Evolutionary conservation across 768 basidiomycete genomes (phyloP), one percentile per base, ranked within the genome.

Genomic region (Termitomyces titanicus): DNA sequence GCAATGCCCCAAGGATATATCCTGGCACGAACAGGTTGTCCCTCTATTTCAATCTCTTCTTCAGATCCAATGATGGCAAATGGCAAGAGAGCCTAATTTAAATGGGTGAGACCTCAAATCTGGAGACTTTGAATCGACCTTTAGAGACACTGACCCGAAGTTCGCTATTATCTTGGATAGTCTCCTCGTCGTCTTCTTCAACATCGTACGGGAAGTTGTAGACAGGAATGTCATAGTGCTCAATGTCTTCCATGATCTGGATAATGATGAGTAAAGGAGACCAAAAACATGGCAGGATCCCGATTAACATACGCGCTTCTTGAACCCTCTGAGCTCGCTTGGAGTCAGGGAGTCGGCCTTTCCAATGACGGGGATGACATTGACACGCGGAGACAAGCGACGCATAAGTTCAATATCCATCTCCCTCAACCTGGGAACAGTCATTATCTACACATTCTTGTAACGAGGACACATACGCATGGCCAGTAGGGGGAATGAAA

Each of bases 361-460:
- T 56, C 97, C 97, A 65, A 92, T 82, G 65, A 98, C 95, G 46
- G 97, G 97, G 61, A 99, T 99, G 61, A 99, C 97, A 68, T 99
- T 99, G 71, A 98, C 97, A 54, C 95, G 89, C 24, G 94, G 94
- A 3, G 97, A 96, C 51, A 98, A 83, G 61, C 95, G 92, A 60
- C 94, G 89, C 97, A 99, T 99, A 53, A 99, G 80, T 69, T 98
- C 96, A 57, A 98, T 98, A 70, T 98, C 97, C 86, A 99, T 96
- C 70, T 98, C 97, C 57, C 97, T 83, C 66, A 99, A 76, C 25
- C 90, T 92, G 47, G n/a, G 27, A 33, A 54, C 7, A 48, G 1
- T 12, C 29, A 42, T 56, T 42, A 34, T 63, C 47, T 51, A 47
- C 48, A 12, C 39, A 8, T n/a, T 17, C 20, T 8, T 24, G 24